Percentiles rank a stretch among this genome's conserved stretches.
Conservation (phyloP, 768 basidiomycete genomes). For the Polyporus arcularius region DNA sequence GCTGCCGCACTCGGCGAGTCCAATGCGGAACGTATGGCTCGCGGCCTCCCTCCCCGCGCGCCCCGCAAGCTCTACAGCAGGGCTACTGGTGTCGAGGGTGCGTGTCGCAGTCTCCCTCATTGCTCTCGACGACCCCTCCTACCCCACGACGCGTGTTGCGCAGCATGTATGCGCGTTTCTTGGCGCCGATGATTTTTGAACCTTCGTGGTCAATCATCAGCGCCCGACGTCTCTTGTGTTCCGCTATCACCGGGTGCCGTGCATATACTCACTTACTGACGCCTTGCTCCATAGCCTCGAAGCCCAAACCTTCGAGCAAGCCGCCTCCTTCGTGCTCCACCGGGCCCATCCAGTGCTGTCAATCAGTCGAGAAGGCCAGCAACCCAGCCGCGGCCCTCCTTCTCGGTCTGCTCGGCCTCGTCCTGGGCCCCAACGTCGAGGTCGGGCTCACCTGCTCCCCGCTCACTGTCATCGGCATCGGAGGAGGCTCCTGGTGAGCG, state of each 20-base stretch:
- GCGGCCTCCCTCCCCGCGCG: constrained; percentile 18
- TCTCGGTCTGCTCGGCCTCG: constrained; percentile 15
- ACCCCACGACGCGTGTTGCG: neutral
- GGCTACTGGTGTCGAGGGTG: constrained; percentile 3
- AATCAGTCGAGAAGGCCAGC: constrained; percentile 2
- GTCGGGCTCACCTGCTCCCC: constrained; percentile 17
- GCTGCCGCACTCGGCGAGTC: constrained; percentile 5
- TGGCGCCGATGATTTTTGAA: neutral
- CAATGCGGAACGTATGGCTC: constrained; percentile 20
- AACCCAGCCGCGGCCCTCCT: neutral
- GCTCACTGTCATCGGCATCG: constrained; percentile 13
- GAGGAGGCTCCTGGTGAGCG: constrained; percentile 7
- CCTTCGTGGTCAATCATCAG: neutral
- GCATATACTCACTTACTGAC: neutral
- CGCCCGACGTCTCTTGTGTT: neutral
- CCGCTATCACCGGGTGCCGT: neutral
- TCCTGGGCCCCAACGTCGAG: neutral
- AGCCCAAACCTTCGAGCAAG: constrained; percentile 1
- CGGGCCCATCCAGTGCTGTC: constrained; percentile 21
- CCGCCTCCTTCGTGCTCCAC: constrained; percentile 12
- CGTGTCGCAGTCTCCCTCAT: neutral
- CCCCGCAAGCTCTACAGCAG: constrained; percentile 10
- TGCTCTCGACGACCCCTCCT: neutral
- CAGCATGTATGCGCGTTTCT: neutral
- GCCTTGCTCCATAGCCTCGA: neutral